phyloP scores from a whole-genome alignment of 2,329 filamentous ascomycete species.

The Pseudogymnoascus sp. region DNA sequence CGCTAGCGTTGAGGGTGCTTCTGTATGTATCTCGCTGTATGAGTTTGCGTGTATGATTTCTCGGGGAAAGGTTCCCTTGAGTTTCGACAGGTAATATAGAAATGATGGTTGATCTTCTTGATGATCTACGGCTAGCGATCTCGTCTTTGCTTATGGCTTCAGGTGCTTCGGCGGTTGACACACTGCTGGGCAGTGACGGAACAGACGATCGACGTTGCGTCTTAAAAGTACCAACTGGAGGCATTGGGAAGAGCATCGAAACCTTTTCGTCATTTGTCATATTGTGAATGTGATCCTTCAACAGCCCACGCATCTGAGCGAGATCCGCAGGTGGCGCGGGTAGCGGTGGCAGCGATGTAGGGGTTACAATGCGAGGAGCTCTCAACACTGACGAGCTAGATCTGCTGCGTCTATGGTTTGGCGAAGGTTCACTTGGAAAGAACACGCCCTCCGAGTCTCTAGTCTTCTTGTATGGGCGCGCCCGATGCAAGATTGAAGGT shows the following conservation, averaged over 20 bases:
- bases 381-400: conserved; percentile 42
- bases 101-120: conserved; percentile 25
- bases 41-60: not conserved
- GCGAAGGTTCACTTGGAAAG: conserved; percentile 40
- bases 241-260: conserved; percentile 41
- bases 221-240: conserved; percentile 23
- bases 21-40: not conserved
- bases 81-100: not conserved
- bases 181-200: conserved; percentile 36
- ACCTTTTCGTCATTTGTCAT: conserved; percentile 55
- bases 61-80: not conserved
- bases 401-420: conserved; percentile 38
- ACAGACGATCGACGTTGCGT: conserved; percentile 35
- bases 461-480: conserved; percentile 24
- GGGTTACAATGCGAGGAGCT: conserved; percentile 37
- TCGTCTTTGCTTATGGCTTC: conserved; percentile 21
- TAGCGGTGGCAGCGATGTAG: conserved; percentile 27
- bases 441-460: conserved; percentile 35
- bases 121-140: conserved; percentile 19
- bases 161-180: conserved; percentile 18
- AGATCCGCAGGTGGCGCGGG: conserved; percentile 37
- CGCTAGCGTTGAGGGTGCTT: not conserved
- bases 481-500: conserved; percentile 28
- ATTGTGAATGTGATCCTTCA: conserved; percentile 47
- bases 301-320: conserved; percentile 32